Evolutionary conservation across 306 rosid genomes (phyloP).

Genomic region (Alnus glutinosa): DNA sequence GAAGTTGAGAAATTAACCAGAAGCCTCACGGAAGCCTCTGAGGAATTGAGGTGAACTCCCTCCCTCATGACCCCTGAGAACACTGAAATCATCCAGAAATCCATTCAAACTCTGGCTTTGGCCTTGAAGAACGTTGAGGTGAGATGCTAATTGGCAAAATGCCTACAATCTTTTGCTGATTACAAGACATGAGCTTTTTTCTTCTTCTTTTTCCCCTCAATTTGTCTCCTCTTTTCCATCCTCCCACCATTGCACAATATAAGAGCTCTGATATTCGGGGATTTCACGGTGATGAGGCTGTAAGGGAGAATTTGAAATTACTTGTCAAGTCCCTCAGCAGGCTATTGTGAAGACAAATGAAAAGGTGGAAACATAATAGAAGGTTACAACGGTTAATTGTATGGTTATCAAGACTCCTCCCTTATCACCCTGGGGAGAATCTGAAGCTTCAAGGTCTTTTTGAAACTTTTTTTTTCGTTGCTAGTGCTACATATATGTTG

Average conservation of each 20-base stretch:
- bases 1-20: slow-evolving; percentile 75
- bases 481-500: not conserved
- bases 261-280: slow-evolving; percentile 70
- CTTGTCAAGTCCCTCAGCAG: slow-evolving; percentile 82
- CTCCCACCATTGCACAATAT: slow-evolving; percentile 46
- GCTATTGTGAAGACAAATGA: slow-evolving; percentile 46
- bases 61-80: slow-evolving; percentile 60
- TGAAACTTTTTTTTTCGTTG: not conserved
- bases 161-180: not conserved
- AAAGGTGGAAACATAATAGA: not conserved
- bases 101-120: slow-evolving; percentile 59
- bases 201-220: not conserved
- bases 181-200: not conserved
- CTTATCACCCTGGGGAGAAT: not conserved
- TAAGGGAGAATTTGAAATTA: slow-evolving; percentile 61
- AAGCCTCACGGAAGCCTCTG: slow-evolving; percentile 74
- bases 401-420: not conserved
- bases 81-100: slow-evolving; percentile 68
- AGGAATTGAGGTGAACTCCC: slow-evolving; percentile 67
- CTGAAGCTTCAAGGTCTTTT: not conserved
- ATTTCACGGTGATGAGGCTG: slow-evolving; percentile 75
- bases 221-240: too few species aligned
- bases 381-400: slow-evolving; percentile 7
- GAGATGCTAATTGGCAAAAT: not conserved
- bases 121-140: slow-evolving; percentile 85